Evolutionary conservation across 2,329 filamentous ascomycete genomes (phyloP), one percentile per base, ranked within the genome.

Genomic region (Fusarium coffeatum): DNA sequence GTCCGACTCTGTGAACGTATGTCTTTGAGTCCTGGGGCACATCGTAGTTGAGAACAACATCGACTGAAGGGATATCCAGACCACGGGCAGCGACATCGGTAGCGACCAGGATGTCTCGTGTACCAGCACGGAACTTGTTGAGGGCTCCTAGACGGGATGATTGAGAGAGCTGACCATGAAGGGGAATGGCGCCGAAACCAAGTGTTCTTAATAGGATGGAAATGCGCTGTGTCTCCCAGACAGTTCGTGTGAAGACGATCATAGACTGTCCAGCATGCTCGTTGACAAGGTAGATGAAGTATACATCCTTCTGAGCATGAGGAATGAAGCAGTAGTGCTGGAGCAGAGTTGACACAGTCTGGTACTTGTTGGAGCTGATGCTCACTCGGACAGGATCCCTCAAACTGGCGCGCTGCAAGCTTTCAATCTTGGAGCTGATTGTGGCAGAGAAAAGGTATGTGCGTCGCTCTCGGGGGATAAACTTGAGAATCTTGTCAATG

Each of bases 391-490:
- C 85, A 0, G 95, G 95, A 74, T 97, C 94, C 46, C 89, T 90
- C 57, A 99, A 85, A 66, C 92, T 94, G 22, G 96, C 96, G 55
- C 96, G 89, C 78, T 98, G 96, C 48, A 99, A 84, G 55, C 90
- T 93, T 80, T 98, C 96, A 62, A 99, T 92, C 79, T 98, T 97
- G 66, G 90, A 94, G 74, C 90, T 94, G 87, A 98, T 95, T 15
- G 96, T 99, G 3, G 96, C 95, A 6, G 92, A 96, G 85, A 97
- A 98, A 43, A 99, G 90, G 77, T 91, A 96, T 1, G 96, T 98
- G 42, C 90, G 87, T 41, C 90, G 84, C 76, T 94, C 90, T 42
- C 90, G 85, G 0, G 94, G 94, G 7, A 98, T 84, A 27, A 97
- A 93, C 80, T 96, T 95, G 54, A 98, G 87, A 57, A 98, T 93